These are phyloP conservation scores for Echinosophora koreensis DNA, from an alignment of 306 rosid species.

Conservation along the genomic window DNA sequence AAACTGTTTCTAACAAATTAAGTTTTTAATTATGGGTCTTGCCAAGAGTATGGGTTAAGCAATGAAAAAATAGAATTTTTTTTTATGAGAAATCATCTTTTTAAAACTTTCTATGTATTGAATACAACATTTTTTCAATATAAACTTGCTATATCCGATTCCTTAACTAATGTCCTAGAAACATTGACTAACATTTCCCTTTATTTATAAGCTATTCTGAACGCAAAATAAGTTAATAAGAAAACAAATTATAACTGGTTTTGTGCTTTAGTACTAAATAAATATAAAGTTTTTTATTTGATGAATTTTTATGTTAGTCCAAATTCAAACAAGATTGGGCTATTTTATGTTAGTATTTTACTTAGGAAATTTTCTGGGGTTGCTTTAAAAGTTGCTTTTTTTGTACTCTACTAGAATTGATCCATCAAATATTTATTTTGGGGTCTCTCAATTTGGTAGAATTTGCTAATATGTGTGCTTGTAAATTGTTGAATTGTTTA, in stretches of 20 bases:
- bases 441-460: conserved; percentile 21
- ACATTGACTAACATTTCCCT: too few species aligned
- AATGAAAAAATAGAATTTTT: too few species aligned
- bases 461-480: conserved; percentile 6
- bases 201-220: too few species aligned
- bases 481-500: conserved; percentile 28
- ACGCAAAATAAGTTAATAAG: not conserved
- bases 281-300: not conserved
- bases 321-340: conserved; percentile 24
- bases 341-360: not conserved
- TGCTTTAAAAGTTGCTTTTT: not conserved
- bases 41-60: too few species aligned
- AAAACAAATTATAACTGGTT: not conserved
- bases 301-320: conserved; percentile 12
- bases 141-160: too few species aligned
- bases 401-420: conserved; percentile 20
- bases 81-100: too few species aligned
- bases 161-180: too few species aligned
- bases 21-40: too few species aligned
- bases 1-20: too few species aligned
- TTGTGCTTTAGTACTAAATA: not conserved
- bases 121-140: too few species aligned
- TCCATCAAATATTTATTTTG: not conserved
- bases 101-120: too few species aligned
- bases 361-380: conserved; percentile 17